These are phyloP conservation scores for Trichoderma sp. DNA, from an alignment of 2,329 filamentous ascomycete species.

Conservation along the genomic window DNA sequence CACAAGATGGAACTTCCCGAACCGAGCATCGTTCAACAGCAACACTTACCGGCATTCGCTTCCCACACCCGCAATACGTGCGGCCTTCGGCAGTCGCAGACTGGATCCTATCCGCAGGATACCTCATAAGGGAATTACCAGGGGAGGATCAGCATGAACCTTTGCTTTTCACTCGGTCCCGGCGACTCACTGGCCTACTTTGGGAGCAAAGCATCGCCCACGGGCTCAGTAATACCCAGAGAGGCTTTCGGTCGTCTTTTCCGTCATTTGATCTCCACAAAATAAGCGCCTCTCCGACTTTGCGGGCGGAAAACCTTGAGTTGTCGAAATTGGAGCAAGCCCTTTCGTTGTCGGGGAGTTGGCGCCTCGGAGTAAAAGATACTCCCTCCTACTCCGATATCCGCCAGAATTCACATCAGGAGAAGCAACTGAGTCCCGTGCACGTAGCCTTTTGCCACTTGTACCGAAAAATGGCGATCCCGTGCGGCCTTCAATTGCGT, in stretches of 20 bases:
- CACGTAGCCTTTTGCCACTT: background rate
- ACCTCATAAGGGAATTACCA: background rate
- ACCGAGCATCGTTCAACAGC: background rate
- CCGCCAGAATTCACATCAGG: background rate
- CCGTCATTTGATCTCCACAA: background rate
- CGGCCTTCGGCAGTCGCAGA: constrained; percentile 1
- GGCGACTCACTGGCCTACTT: too few species aligned
- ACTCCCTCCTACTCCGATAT: background rate
- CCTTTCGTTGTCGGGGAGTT: background rate
- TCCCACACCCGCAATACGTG: background rate
- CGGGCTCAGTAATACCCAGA: too few species aligned
- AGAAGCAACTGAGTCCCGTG: background rate
- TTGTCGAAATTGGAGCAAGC: background rate
- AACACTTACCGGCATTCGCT: background rate
- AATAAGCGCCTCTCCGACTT: background rate
- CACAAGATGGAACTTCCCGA: background rate
- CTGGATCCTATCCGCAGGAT: background rate
- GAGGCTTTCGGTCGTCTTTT: background rate
- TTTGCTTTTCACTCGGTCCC: too few species aligned
- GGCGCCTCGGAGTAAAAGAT: constrained; percentile 13
- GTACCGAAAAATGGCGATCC: background rate
- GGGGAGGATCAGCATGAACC: background rate
- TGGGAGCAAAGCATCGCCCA: background rate
- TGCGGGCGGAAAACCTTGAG: background rate
- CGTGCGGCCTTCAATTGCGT: background rate